Evolutionary conservation across 345 rosid species (phyloP).

Genomic region (Sonneratia alba): DNA sequence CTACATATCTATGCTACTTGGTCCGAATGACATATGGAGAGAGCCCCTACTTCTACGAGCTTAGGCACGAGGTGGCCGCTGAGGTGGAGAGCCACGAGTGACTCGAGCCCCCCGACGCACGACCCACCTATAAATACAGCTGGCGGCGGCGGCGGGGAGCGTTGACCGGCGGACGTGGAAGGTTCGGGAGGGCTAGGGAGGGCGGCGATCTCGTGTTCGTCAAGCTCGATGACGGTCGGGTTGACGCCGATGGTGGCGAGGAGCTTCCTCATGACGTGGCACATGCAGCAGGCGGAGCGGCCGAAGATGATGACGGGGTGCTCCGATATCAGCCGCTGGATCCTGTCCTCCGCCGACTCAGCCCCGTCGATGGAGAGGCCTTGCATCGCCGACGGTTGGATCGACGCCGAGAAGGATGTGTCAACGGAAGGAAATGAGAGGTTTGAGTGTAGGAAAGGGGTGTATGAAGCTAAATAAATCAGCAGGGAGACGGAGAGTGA

Average conservation of each 20-base stretch:
- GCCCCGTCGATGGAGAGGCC: slow-evolving; percentile 74
- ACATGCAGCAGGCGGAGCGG: slow-evolving; percentile 86
- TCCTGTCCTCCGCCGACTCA: slow-evolving; percentile 58
- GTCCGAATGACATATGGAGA: slow-evolving; percentile 14
- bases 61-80: slow-evolving; percentile 36
- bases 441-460: slow-evolving; percentile 12
- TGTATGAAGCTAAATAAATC: neutral
- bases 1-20: no score
- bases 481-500: no score
- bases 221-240: slow-evolving; percentile 88
- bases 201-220: slow-evolving; percentile 21
- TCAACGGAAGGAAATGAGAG: slow-evolving; percentile 8
- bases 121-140: slow-evolving; percentile 35
- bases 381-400: slow-evolving; percentile 40
- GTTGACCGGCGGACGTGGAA: neutral
- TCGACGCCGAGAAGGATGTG: neutral
- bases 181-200: slow-evolving; percentile 7
- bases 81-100: slow-evolving; percentile 40
- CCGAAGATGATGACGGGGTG: slow-evolving; percentile 91
- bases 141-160: slow-evolving; percentile 12
- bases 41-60: slow-evolving; percentile 38
- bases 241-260: slow-evolving; percentile 68
- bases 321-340: slow-evolving; percentile 77
- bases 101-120: slow-evolving; percentile 36
- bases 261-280: slow-evolving; percentile 85